Evolutionary conservation across 1,139 yeast genomes (phyloP).

Genomic region (Candida tetrigidarum): DNA sequence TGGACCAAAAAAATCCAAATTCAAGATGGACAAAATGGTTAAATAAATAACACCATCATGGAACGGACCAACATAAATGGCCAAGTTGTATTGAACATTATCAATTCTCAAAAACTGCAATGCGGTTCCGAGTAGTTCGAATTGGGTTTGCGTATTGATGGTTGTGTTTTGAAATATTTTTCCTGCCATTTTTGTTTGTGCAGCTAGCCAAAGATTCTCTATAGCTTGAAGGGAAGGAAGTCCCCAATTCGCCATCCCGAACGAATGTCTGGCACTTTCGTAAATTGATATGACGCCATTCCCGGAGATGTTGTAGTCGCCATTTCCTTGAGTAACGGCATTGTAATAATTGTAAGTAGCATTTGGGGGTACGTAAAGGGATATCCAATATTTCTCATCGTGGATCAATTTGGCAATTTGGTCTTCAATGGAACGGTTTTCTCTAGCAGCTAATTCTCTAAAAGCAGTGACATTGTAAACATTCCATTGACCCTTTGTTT

Average conservation of each 20-base stretch:
- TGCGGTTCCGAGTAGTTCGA: conserved; percentile 34
- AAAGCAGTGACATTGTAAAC: conserved; percentile 33
- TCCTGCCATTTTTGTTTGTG: conserved; percentile 14
- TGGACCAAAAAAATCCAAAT: conserved; percentile 60
- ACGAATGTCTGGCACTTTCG: conserved; percentile 49
- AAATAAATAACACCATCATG: conserved; percentile 80
- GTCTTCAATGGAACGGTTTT: conserved; percentile 29
- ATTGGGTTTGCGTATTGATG: conserved; percentile 18
- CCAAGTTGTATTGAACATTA: conserved; percentile 52
- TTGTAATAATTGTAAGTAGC: conserved; percentile 36
- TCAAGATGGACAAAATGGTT: conserved; percentile 65
- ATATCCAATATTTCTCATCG: conserved; percentile 50
- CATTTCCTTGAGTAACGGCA: conserved; percentile 31
- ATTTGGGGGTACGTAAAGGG: conserved; percentile 44
- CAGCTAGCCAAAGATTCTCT: conserved; percentile 14
- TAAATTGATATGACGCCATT: conserved; percentile 30
- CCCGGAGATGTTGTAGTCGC: conserved; percentile 29
- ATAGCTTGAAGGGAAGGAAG: conserved; percentile 14
- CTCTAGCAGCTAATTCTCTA: conserved; percentile 29
- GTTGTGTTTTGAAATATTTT: conserved; percentile 9
- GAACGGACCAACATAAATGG: conserved; percentile 62
- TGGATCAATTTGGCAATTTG: conserved; percentile 42
- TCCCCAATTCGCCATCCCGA: conserved; percentile 18
- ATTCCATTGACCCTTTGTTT: conserved; percentile 47
- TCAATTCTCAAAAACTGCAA: conserved; percentile 47